Evolutionary conservation across 768 basidiomycete genomes (phyloP), one percentile per base, ranked within the genome.

Genomic region (Suillus variegatus): DNA sequence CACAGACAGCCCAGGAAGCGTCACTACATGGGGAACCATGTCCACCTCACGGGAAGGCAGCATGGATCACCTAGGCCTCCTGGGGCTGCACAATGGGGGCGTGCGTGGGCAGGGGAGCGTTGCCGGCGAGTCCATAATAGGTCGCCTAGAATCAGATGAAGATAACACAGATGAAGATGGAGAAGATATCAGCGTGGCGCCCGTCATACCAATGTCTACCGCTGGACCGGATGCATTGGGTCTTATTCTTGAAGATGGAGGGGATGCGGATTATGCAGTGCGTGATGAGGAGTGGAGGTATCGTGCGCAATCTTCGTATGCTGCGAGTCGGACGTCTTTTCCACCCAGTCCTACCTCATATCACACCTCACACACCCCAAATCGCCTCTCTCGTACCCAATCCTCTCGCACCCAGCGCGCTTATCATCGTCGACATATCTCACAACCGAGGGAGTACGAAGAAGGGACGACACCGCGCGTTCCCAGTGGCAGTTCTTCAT

Each of bases 1-100:
- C 63, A 32, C 65, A 57, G 75, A 73, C 28, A 77, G 75, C 10
- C 76, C 75, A 12, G 68, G 75, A 62, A 77, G 75, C 65, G 75
- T 73, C 65, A 76, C 77, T 20, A 78, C 77, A 2, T 78, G 77
- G 77, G 77, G 77, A 46, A 78, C 77, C n/a, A 70, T 77, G 2
- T 72, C 78, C 3, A 62, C 68, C 18, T 69, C 75, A 68, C 28
- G 49, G 43, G 72, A 66, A 32, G 69, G 68, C 14, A 74, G 74
- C 28, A 69, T 77, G 69, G 46, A 63, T 56, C 76, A 76, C 28
- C 72, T 78, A 22, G 74, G 76, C 1, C 72, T 78, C 25, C 38
- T 76, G 20, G 75, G 77, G 10, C 72, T 75, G 12, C 75, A 75
- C 65, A 72, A 74, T 22, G 76, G 75, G 20, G 73, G 75, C 6